These are phyloP conservation scores for Prillingera fragicola DNA, from an alignment of 1,284 basidiomycete species.

Conservation along the genomic window DNA sequence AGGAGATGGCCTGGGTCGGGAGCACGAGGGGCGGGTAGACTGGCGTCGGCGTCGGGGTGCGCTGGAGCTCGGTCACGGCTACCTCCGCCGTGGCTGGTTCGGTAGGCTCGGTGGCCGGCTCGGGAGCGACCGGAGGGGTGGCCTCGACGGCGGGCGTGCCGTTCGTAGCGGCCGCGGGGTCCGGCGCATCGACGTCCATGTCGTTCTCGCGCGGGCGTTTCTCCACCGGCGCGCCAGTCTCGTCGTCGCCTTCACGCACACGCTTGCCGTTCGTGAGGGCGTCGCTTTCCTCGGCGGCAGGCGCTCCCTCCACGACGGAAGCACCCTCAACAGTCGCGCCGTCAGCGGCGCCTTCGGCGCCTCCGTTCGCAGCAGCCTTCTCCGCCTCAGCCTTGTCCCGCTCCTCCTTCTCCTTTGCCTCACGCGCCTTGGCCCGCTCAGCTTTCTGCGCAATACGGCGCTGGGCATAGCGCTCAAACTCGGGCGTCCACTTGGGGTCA, in stretches of 20 bases:
- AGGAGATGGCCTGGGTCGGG: constrained; percentile 18
- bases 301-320: constrained; percentile 1
- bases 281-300: constrained; percentile 10
- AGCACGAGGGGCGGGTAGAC: constrained; percentile 38
- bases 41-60: constrained; percentile 14
- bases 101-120: background rate
- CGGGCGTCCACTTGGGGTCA: constrained; percentile 71
- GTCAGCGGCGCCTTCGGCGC: background rate
- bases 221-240: constrained; percentile 44
- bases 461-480: constrained; percentile 82
- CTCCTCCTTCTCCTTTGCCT: constrained; percentile 63
- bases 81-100: background rate
- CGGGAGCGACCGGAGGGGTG: background rate
- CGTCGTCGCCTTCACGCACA: constrained; percentile 20
- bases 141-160: background rate
- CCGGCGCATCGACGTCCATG: constrained; percentile 35
- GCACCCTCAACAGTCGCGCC: background rate
- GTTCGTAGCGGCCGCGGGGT: background rate
- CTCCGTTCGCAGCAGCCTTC: background rate
- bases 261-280: constrained; percentile 27
- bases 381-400: constrained; percentile 52
- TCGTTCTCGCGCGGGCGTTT: constrained; percentile 69
- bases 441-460: constrained; percentile 64
- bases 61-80: constrained; percentile 7
- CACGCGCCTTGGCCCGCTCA: constrained; percentile 57